These are phyloP conservation scores for Linnemannia elongata DNA, from an alignment of 192 early-diverging fungal species.

Conservation along the genomic window DNA sequence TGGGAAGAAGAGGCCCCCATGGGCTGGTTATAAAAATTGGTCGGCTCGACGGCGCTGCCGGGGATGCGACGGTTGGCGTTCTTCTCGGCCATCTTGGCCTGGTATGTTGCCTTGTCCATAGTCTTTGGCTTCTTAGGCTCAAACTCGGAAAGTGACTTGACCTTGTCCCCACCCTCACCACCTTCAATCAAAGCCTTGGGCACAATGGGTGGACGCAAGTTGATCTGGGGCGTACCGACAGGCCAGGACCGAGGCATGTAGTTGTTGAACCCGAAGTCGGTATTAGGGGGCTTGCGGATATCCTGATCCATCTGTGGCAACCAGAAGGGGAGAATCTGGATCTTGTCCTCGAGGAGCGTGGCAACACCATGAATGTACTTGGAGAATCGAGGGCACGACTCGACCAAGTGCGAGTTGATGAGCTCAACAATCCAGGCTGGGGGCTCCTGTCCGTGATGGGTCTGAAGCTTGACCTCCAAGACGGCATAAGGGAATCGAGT, in stretches of 20 bases:
- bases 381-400: conserved; percentile 87
- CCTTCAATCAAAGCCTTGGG: conserved; percentile 28
- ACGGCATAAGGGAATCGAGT: conserved; percentile 96
- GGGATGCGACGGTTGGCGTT: conserved; percentile 36
- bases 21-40: conserved; percentile 49
- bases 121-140: conserved; percentile 55
- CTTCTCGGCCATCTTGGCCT: conserved; percentile 51
- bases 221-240: conserved; percentile 39
- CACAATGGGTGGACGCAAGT: conserved; percentile 18
- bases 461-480: conserved; percentile 90
- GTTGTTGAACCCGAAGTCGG: conserved; percentile 40
- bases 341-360: conserved; percentile 72
- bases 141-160: conserved; percentile 54
- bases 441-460: conserved; percentile 74
- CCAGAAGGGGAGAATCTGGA: conserved; percentile 75
- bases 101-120: conserved; percentile 55
- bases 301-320: conserved; percentile 57
- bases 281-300: conserved; percentile 54
- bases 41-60: not conserved
- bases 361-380: conserved; percentile 91
- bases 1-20: conserved; percentile 13
- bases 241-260: conserved; percentile 47
- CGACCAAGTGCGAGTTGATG: conserved; percentile 78
- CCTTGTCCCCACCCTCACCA: conserved; percentile 4
- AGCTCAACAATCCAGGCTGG: conserved; percentile 87